Percentiles rank a stretch among this genome's conserved stretches.
Conservation (phyloP, 1,139 yeast genomes). For the Wickerhamomyces sp. region DNA sequence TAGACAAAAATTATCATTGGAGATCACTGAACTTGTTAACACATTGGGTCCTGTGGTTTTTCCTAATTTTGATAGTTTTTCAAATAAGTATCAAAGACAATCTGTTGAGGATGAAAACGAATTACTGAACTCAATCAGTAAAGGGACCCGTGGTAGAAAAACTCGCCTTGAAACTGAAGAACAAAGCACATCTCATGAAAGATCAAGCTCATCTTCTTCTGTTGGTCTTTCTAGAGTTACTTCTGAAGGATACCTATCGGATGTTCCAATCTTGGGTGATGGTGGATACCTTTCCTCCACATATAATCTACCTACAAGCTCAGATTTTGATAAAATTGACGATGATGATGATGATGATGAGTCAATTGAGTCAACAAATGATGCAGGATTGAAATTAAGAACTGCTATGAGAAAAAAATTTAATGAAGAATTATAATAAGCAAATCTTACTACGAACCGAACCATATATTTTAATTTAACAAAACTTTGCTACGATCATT, state of each 20-base stretch:
- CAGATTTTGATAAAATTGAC: slow-evolving; percentile 6
- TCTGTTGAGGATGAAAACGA: slow-evolving; percentile 3
- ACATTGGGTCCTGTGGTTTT: slow-evolving; percentile 61
- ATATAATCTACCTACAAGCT: slow-evolving; percentile 7
- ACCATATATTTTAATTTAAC: no score
- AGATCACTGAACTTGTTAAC: slow-evolving; percentile 54
- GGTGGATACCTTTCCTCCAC: slow-evolving; percentile 17
- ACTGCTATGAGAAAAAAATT: slow-evolving; percentile 12
- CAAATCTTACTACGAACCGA: no score
- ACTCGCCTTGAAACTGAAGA: background rate
- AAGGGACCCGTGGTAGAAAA: slow-evolving; percentile 12
- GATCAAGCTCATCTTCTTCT: slow-evolving; percentile 28
- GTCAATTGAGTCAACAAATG: slow-evolving; percentile 1
- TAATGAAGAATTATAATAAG: no score
- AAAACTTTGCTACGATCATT: no score
- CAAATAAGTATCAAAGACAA: background rate
- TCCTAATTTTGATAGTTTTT: slow-evolving; percentile 40
- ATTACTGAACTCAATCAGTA: slow-evolving; percentile 2
- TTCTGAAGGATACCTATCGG: slow-evolving; percentile 33
- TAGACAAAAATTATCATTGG: slow-evolving; percentile 44
- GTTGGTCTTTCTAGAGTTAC: slow-evolving; percentile 33
- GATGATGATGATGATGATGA: background rate
- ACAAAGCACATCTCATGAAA: slow-evolving; percentile 2
- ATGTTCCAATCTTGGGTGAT: slow-evolving; percentile 32
- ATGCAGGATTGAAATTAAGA: slow-evolving; percentile 15